A percentile compares a stretch with the other conserved stretches of the same genome.
Conservation (phyloP, 768 basidiomycete species). For the Boletus vermiculosoides region DNA sequence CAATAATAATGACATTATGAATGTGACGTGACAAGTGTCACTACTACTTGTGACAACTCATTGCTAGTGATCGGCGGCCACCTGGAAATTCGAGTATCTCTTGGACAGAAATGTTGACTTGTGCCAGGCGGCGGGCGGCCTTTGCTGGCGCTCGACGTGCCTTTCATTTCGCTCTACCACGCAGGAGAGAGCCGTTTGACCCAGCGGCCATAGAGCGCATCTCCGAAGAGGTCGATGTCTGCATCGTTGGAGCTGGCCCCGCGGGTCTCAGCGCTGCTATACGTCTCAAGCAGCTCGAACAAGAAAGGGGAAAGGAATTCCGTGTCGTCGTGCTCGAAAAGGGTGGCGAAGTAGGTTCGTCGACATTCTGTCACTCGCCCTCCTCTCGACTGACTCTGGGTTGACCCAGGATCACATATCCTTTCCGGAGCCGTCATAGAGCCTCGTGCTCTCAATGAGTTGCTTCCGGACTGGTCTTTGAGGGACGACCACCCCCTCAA, state of each 20-base stretch:
- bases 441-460: conserved; percentile 85
- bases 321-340: conserved; percentile 96
- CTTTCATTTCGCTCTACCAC: conserved; percentile 15
- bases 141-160: conserved; percentile 8
- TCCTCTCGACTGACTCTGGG: background rate
- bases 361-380: background rate
- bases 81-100: too few relatives aligned
- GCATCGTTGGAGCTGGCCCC: conserved; percentile 95
- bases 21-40: too few relatives aligned
- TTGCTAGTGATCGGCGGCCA: too few relatives aligned
- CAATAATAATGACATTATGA: too few relatives aligned
- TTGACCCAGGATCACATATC: conserved; percentile 76
- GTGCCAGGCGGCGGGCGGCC: background rate
- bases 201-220: conserved; percentile 69
- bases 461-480: conserved; percentile 81
- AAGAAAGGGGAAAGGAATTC: conserved; percentile 58
- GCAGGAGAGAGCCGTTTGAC: conserved; percentile 43
- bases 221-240: conserved; percentile 93
- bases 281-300: conserved; percentile 78
- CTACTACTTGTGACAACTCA: too few relatives aligned
- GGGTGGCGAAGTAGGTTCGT: conserved; percentile 86
- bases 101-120: conserved; percentile 1
- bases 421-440: conserved; percentile 96
- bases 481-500: conserved; percentile 71
- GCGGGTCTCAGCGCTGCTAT: conserved; percentile 97